These are phyloP conservation scores for Tolypocladium sp. DNA, from an alignment of 2,329 filamentous ascomycete species.

Conservation along the genomic window DNA sequence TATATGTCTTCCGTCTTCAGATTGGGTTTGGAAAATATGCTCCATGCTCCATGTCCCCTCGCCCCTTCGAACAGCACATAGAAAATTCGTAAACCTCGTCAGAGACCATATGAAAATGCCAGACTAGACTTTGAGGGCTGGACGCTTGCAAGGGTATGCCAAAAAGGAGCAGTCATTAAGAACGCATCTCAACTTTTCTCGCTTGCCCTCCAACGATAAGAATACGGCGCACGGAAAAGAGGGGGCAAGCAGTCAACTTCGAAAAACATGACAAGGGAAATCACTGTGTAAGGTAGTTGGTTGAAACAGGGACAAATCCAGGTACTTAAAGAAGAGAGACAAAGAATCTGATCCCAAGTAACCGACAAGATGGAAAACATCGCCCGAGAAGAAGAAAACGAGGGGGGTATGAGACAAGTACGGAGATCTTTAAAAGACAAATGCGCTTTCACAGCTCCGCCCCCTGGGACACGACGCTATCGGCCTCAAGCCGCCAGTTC, in stretches of 20 bases:
- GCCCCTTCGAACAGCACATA: not conserved
- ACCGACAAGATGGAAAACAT: conserved; percentile 8
- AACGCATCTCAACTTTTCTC: not conserved
- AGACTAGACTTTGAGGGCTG: not conserved
- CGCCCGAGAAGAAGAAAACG: conserved; percentile 7
- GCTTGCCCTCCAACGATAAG: not conserved
- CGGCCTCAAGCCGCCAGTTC: conserved; percentile 8
- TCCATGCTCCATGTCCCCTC: not conserved
- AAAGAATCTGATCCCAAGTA: not conserved
- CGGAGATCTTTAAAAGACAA: conserved; percentile 9
- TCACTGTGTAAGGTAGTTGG: conserved; percentile 10
- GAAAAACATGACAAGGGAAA: conserved; percentile 7
- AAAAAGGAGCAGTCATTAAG: not conserved
- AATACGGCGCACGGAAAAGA: not conserved
- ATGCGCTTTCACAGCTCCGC: conserved; percentile 6
- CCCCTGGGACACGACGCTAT: conserved; percentile 2
- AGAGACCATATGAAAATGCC: conserved; percentile 4
- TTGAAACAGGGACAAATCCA: conserved; percentile 12
- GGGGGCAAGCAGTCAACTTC: conserved; percentile 1
- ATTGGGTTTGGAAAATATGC: not conserved
- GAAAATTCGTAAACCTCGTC: conserved; percentile 8
- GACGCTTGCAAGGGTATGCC: not conserved
- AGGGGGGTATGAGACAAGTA: conserved; percentile 11
- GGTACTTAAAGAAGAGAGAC: conserved; percentile 3
- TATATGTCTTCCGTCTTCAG: not conserved